Conservation (phyloP, 2,329 filamentous ascomycete genomes). For the Pyrenochaeta sp. region DNA sequence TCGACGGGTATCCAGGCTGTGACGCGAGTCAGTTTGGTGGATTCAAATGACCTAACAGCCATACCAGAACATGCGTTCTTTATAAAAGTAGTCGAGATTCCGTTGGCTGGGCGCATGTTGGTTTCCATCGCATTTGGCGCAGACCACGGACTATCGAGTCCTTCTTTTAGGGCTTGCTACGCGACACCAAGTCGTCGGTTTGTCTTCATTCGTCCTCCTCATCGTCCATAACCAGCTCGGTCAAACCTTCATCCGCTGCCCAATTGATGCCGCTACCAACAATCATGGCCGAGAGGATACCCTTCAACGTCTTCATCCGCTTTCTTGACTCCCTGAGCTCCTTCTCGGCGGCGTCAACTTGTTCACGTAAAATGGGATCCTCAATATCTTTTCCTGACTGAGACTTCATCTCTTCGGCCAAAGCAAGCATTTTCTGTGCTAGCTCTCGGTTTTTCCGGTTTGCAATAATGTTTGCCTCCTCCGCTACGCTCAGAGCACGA, state of each 20-base stretch:
- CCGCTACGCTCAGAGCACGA: constrained; percentile 63
- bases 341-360: constrained; percentile 67
- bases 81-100: neutral
- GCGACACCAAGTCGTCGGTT: neutral
- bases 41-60: too few species aligned
- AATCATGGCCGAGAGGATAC: constrained; percentile 78
- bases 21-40: too few species aligned
- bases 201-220: constrained; percentile 48
- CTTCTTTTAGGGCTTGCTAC: neutral
- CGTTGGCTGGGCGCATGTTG: too few species aligned
- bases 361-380: constrained; percentile 61
- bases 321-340: constrained; percentile 70
- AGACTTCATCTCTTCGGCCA: constrained; percentile 66
- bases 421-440: constrained; percentile 68
- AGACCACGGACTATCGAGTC: neutral
- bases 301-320: constrained; percentile 79
- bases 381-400: constrained; percentile 64
- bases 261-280: constrained; percentile 85
- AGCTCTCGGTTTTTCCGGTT: constrained; percentile 70
- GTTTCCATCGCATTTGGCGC: too few species aligned
- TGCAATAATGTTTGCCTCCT: constrained; percentile 66
- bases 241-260: constrained; percentile 73
- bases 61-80: neutral
- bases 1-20: too few species aligned
- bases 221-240: constrained; percentile 76